A percentile compares a stretch with the other conserved stretches of the same genome.
phyloP scores from a whole-genome alignment of 495 filamentous ascomycete species.

The Aspergillus sclerotioniger region DNA sequence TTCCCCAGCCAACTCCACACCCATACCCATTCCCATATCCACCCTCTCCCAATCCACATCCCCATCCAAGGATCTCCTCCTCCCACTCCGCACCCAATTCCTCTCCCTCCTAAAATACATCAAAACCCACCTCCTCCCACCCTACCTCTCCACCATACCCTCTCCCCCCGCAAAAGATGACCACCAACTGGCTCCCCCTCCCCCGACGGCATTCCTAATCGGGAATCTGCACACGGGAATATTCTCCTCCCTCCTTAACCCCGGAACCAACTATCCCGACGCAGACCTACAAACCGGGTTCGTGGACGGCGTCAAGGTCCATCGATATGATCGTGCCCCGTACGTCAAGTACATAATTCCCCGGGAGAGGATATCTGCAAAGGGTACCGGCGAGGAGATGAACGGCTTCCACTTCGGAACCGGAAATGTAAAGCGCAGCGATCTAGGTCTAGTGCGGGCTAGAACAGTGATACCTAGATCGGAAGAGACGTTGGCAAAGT shows the following conservation, averaged over 20 bases:
- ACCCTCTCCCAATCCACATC: not conserved
- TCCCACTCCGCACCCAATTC: conserved; percentile 21
- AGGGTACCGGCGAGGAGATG: not conserved
- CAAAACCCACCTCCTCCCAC: conserved; percentile 24
- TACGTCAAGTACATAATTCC: conserved; percentile 37
- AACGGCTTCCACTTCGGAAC: conserved; percentile 32
- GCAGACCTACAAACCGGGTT: not conserved
- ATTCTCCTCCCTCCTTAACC: conserved; percentile 18
- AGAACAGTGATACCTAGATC: conserved; percentile 41
- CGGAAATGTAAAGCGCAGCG: conserved; percentile 24
- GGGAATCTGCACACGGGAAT: conserved; percentile 36
- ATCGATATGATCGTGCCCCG: conserved; percentile 36
- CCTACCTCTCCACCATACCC: conserved; percentile 23
- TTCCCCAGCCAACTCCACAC: not conserved
- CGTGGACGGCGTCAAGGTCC: conserved; percentile 25
- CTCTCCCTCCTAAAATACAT: conserved; percentile 28
- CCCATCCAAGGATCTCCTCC: not conserved
- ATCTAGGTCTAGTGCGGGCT: conserved; percentile 39
- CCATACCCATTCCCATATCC: not conserved
- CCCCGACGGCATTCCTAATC: conserved; percentile 29
- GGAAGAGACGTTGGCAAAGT: conserved; percentile 25
- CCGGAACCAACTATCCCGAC: not conserved
- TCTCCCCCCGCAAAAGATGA: conserved; percentile 2
- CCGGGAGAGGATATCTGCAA: conserved; percentile 10
- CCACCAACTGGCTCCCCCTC: conserved; percentile 14